These are phyloP conservation scores for Aegilops sharonensis DNA, from an alignment of 176 grass and related monocot species.

Conservation along the genomic window DNA sequence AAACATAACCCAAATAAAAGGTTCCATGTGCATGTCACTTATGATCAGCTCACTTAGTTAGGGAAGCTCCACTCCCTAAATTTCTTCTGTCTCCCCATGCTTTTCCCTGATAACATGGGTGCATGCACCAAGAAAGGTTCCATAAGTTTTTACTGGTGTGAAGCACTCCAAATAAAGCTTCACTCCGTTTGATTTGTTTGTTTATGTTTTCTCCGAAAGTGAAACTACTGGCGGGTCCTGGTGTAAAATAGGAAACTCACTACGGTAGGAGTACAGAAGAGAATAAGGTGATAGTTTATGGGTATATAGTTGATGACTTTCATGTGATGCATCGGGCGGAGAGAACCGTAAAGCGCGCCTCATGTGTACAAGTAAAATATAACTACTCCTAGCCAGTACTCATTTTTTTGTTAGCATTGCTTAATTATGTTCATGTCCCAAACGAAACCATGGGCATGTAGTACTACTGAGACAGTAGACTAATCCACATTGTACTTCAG, in stretches of 20 bases:
- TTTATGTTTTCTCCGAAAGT: slow-evolving; percentile 35
- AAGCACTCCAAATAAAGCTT: neutral
- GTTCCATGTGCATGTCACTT: slow-evolving; percentile 32
- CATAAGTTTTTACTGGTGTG: neutral
- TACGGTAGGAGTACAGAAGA: no score
- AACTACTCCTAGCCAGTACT: no score
- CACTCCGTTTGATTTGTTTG: slow-evolving; percentile 28
- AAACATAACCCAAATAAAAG: neutral
- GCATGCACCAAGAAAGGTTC: slow-evolving; percentile 28
- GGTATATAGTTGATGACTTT: slow-evolving; percentile 38
- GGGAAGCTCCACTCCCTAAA: slow-evolving; percentile 38
- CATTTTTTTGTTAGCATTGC: neutral
- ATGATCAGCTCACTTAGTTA: neutral
- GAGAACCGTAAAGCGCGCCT: neutral
- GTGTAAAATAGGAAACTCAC: no score
- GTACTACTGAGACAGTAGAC: neutral
- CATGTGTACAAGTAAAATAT: neutral
- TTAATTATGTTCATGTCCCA: slow-evolving; percentile 21
- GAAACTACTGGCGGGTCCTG: slow-evolving; percentile 3
- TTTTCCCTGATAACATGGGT: slow-evolving; percentile 25
- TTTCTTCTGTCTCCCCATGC: slow-evolving; percentile 13
- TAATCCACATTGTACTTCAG: neutral
- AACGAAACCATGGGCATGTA: slow-evolving; percentile 18
- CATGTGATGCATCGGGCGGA: slow-evolving; percentile 18
- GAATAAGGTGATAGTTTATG: slow-evolving; percentile 23